Evolutionary conservation across 2,329 filamentous ascomycete genomes (phyloP).

Genomic region (Fusarium ramigenum): DNA sequence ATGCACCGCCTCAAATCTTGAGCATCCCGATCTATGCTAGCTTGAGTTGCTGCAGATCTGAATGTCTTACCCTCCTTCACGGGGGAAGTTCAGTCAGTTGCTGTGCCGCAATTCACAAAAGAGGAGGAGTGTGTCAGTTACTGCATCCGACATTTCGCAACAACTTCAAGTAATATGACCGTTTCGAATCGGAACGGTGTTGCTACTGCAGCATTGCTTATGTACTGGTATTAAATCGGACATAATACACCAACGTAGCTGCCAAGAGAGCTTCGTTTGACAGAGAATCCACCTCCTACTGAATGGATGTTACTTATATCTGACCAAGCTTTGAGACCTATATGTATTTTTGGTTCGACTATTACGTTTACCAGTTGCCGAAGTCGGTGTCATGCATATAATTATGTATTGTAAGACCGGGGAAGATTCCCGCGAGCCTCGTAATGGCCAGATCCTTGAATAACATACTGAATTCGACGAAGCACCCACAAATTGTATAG

Average conservation of each 20-base stretch:
- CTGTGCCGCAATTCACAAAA: constrained; percentile 8
- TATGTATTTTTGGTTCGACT: neutral
- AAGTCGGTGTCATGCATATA: constrained; percentile 1
- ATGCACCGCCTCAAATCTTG: neutral
- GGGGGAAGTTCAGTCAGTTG: neutral
- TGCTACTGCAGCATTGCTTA: neutral
- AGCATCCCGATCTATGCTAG: constrained; percentile 1
- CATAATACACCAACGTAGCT: neutral
- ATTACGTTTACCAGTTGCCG: constrained; percentile 6
- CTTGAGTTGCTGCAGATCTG: neutral
- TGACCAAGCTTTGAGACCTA: neutral
- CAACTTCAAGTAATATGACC: constrained; percentile 1
- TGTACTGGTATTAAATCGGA: neutral
- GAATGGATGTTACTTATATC: neutral
- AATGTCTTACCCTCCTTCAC: neutral
- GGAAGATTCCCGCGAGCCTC: constrained; percentile 8
- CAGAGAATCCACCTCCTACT: neutral
- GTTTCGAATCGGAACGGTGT: constrained; percentile 7
- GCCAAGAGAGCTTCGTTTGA: neutral
- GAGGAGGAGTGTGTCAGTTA: neutral
- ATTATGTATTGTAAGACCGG: neutral
- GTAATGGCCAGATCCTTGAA: constrained; percentile 21
- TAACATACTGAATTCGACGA: constrained; percentile 11
- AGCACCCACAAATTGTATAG: constrained; percentile 12
- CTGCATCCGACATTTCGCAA: neutral